phyloP scores from a whole-genome alignment of 805 yeast genomes.

The Kazachstania africana region DNA sequence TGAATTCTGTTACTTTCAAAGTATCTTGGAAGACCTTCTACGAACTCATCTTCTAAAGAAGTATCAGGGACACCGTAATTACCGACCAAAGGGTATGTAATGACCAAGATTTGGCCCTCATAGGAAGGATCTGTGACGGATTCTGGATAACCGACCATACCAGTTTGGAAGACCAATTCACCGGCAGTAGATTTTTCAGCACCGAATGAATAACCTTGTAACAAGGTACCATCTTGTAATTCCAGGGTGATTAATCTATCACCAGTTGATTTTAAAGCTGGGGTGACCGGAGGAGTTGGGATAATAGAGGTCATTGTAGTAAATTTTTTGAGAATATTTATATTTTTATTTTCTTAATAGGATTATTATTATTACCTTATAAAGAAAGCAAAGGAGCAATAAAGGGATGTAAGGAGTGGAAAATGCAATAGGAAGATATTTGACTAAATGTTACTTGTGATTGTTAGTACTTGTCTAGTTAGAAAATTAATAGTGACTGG shows the following conservation, averaged over 20 bases:
- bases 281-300: conserved; percentile 76
- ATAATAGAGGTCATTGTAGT: conserved; percentile 29
- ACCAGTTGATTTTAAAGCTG: conserved; percentile 76
- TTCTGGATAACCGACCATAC: conserved; percentile 99
- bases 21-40: conserved; percentile 71
- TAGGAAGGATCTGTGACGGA: conserved; percentile 96
- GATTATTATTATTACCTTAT: too few species aligned
- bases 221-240: conserved; percentile 71
- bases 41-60: conserved; percentile 57
- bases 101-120: conserved; percentile 92
- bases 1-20: conserved; percentile 90
- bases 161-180: conserved; percentile 97
- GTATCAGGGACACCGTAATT: conserved; percentile 98
- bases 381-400: too few species aligned
- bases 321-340: not conserved
- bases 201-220: conserved; percentile 96
- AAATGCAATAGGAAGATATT: too few species aligned
- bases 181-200: conserved; percentile 84
- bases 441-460: too few species aligned
- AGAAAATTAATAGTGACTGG: too few species aligned
- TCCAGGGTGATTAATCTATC: conserved; percentile 81
- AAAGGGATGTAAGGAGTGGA: too few species aligned
- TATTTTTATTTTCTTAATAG: not conserved
- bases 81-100: conserved; percentile 94
- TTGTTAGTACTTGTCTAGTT: too few species aligned